phyloP scores from a whole-genome alignment of 2,329 filamentous ascomycete genomes.

The Colletotrichum eremochloae region DNA sequence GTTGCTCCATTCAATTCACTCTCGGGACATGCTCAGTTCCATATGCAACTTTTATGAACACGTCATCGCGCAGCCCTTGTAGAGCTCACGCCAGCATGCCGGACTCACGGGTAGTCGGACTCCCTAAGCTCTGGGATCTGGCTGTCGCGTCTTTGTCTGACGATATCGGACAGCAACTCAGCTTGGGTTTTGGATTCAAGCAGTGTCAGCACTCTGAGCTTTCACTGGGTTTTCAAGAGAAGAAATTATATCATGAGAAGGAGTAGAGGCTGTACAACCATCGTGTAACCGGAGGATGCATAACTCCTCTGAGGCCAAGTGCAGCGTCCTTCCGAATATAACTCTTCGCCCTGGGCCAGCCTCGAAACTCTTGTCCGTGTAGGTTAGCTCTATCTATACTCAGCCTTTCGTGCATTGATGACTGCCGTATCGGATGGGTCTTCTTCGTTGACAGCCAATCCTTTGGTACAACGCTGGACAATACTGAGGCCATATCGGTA shows the following conservation, averaged over 20 bases:
- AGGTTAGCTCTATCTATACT: neutral
- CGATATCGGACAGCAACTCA: neutral
- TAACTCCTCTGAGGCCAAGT: neutral
- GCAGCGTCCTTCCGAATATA: neutral
- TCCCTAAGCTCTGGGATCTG: neutral
- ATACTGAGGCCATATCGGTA: neutral
- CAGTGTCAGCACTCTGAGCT: neutral
- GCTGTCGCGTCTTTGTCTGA: neutral
- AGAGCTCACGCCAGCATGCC: neutral
- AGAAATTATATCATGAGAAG: neutral
- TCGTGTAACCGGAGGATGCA: neutral
- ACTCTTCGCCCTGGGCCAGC: neutral
- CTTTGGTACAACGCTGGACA: neutral
- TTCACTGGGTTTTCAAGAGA: neutral
- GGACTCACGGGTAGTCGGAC: neutral
- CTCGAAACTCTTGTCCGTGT: neutral
- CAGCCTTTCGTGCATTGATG: neutral
- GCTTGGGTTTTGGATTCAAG: neutral
- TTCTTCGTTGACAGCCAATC: neutral
- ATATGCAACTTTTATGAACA: neutral
- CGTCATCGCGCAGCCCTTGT: neutral
- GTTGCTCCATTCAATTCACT: neutral
- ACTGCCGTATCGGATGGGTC: neutral
- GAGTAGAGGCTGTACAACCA: neutral
- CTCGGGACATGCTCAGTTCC: neutral